Evolutionary conservation across 768 basidiomycete species (phyloP).

Genomic region (Rhizopogon vulgaris): DNA sequence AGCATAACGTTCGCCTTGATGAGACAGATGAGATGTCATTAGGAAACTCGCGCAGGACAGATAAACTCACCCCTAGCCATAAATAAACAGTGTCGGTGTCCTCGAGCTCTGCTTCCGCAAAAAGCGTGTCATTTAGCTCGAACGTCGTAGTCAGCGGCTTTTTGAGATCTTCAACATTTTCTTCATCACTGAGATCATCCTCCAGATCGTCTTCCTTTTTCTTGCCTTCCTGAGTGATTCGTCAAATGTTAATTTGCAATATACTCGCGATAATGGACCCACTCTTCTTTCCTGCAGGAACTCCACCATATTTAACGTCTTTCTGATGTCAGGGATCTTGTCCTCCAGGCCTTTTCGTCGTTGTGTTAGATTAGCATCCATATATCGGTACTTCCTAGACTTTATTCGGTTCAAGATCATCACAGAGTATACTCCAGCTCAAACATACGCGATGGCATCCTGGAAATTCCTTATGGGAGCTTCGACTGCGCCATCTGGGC

Average conservation of each 20-base stretch:
- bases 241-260: not conserved
- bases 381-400: constrained; percentile 95
- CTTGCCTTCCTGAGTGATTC: constrained; percentile 51
- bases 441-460: constrained; percentile 85
- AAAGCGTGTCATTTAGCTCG: constrained; percentile 94
- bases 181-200: constrained; percentile 49
- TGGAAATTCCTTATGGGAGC: constrained; percentile 74
- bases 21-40: not conserved
- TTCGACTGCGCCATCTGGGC: constrained; percentile 74
- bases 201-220: constrained; percentile 45
- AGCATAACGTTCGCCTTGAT: constrained; percentile 94
- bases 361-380: constrained; percentile 83
- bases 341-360: constrained; percentile 76
- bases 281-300: constrained; percentile 70
- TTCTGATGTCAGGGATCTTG: constrained; percentile 94
- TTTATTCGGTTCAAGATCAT: constrained; percentile 14
- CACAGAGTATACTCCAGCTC: constrained; percentile 2
- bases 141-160: constrained; percentile 78
- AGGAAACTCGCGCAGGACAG: not conserved
- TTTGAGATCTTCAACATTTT: constrained; percentile 24
- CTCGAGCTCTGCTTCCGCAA: constrained; percentile 83
- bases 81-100: constrained; percentile 86
- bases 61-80: constrained; percentile 83
- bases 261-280: constrained; percentile 17
- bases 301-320: constrained; percentile 87